Evolutionary conservation across 257 asterid genomes (phyloP).

Genomic region (Rehmannia glutinosa): DNA sequence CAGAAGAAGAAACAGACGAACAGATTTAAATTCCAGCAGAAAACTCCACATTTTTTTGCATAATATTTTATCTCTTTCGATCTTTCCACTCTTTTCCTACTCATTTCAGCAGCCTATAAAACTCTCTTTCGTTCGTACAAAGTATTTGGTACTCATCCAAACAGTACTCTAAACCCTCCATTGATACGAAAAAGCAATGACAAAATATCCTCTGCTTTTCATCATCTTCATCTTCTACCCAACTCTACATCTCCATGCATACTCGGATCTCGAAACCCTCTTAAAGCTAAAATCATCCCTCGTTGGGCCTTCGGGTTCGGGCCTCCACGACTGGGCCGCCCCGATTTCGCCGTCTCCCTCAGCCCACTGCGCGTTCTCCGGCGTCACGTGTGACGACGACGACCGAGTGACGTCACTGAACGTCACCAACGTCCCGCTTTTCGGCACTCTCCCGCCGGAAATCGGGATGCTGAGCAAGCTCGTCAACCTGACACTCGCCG

Average conservation of each 20-base stretch:
- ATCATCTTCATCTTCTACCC: constrained; percentile 20
- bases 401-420: constrained; percentile 40
- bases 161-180: too few relatives aligned
- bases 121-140: background rate
- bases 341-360: constrained; percentile 24
- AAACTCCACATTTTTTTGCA: background rate
- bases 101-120: background rate
- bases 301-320: constrained; percentile 40
- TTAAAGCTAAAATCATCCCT: constrained; percentile 45
- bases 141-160: background rate
- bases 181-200: constrained; percentile 15
- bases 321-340: constrained; percentile 51
- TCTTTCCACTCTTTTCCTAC: background rate
- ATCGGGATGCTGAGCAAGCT: constrained; percentile 54
- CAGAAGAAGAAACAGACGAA: too few relatives aligned
- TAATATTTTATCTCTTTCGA: background rate
- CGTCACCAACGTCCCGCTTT: constrained; percentile 32
- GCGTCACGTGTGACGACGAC: constrained; percentile 46
- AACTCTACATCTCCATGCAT: constrained; percentile 23
- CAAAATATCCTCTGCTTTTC: background rate
- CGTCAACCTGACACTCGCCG: constrained; percentile 44
- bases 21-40: background rate
- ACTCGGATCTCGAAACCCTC: constrained; percentile 49
- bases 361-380: constrained; percentile 59
- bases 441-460: constrained; percentile 59